phyloP scores from a whole-genome alignment of 192 early-diverging fungal genomes.

The Backusella parvicylindrica region DNA sequence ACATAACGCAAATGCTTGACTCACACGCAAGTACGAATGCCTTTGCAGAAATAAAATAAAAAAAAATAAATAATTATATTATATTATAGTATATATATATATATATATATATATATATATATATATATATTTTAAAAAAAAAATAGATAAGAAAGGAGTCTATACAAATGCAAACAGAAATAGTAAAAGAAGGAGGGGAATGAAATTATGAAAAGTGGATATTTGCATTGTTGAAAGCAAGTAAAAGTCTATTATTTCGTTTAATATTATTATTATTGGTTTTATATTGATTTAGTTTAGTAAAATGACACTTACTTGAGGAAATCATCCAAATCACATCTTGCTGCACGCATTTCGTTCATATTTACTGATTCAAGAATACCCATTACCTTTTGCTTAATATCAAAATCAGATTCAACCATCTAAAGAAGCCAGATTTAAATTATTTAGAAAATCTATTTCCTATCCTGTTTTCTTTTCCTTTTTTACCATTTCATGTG shows the following conservation, averaged over 20 bases:
- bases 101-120: no score
- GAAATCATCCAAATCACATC: slow-evolving; percentile 94
- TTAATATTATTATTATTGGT: background rate
- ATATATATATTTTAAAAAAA: background rate
- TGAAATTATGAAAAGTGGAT: slow-evolving; percentile 81
- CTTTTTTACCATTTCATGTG: slow-evolving; percentile 61
- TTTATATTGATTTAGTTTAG: background rate
- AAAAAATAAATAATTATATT: background rate
- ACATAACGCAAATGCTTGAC: background rate
- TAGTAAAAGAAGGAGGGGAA: background rate
- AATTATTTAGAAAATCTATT: background rate
- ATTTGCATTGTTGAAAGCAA: slow-evolving; percentile 84
- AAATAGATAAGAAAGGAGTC: background rate
- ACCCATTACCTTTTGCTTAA: slow-evolving; percentile 71
- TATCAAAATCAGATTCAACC: slow-evolving; percentile 82
- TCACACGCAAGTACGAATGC: no score
- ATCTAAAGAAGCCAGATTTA: slow-evolving; percentile 38
- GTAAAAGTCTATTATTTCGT: background rate
- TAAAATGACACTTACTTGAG: slow-evolving; percentile 57
- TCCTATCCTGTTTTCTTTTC: background rate
- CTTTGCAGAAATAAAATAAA: background rate
- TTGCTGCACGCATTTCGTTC: slow-evolving; percentile 77
- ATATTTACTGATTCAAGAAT: slow-evolving; percentile 71
- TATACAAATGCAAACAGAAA: background rate
- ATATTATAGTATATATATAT: no score